Conservation (phyloP, 83 land plant genomes). For the Picea abies region DNA sequence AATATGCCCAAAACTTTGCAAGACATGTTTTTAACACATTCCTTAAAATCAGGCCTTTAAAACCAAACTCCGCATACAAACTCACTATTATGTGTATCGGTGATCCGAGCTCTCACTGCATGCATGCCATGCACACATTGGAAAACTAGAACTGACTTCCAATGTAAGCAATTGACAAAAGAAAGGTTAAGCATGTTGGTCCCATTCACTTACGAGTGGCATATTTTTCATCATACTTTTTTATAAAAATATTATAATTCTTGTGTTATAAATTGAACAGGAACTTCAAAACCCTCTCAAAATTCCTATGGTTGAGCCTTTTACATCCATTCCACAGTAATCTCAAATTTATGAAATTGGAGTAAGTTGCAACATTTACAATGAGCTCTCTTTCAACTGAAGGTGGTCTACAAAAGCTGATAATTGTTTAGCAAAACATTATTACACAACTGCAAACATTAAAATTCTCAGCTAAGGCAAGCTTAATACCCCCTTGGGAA, state of each 20-base stretch:
- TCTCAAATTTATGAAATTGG: background rate
- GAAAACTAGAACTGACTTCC: too few species aligned
- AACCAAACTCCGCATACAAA: too few species aligned
- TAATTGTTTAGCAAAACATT: conserved; percentile 1
- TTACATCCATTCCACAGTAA: background rate
- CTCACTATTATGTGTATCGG: too few species aligned
- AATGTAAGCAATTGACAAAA: too few species aligned
- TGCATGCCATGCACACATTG: too few species aligned
- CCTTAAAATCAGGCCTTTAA: too few species aligned
- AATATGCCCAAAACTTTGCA: too few species aligned
- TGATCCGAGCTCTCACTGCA: too few species aligned
- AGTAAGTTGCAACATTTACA: background rate
- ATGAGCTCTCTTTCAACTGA: background rate
- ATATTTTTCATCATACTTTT: too few species aligned
- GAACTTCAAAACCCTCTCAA: background rate
- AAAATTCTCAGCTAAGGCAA: background rate
- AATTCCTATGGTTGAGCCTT: background rate
- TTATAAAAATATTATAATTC: background rate
- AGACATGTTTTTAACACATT: too few species aligned
- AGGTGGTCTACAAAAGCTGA: background rate
- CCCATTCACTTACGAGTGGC: too few species aligned
- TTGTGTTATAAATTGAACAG: background rate
- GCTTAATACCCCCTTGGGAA: background rate
- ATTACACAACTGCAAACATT: background rate
- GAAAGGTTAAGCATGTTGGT: too few species aligned